A percentile compares a stretch with the other conserved stretches of the same genome.
These are phyloP conservation scores for Madurella fahalii DNA, from an alignment of 2,329 filamentous ascomycete genomes.

Conservation along the genomic window DNA sequence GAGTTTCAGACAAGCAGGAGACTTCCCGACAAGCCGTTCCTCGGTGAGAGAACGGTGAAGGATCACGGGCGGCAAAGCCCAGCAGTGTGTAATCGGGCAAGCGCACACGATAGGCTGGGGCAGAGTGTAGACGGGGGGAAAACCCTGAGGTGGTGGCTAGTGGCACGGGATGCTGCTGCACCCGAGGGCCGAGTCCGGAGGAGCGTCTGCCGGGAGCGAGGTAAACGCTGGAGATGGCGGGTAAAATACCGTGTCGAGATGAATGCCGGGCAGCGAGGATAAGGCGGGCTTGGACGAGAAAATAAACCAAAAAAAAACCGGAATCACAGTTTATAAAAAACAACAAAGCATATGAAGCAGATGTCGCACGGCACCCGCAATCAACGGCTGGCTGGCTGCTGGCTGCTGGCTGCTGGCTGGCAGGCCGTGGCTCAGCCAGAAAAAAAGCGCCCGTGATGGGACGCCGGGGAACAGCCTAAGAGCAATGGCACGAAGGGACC, in stretches of 20 bases:
- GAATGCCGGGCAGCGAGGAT: background rate
- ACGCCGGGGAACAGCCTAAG: background rate
- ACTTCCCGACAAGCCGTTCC: constrained; percentile 4
- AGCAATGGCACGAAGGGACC: background rate
- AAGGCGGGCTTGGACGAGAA: too few species aligned
- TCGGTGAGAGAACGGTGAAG: constrained; percentile 1
- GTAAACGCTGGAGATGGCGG: background rate
- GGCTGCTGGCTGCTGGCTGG: too few species aligned
- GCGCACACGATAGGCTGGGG: background rate
- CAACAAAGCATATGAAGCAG: too few species aligned
- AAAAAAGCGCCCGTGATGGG: background rate
- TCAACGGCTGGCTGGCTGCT: too few species aligned
- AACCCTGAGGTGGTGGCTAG: background rate
- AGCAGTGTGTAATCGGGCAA: background rate
- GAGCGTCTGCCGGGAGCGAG: background rate
- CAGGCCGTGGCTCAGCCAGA: too few species aligned
- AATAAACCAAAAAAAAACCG: too few species aligned
- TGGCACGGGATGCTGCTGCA: background rate
- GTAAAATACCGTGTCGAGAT: background rate
- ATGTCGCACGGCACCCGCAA: too few species aligned
- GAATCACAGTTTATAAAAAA: too few species aligned
- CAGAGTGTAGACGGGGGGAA: background rate
- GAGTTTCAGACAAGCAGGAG: constrained; percentile 6
- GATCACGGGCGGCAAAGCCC: background rate
- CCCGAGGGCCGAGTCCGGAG: constrained; percentile 17